phyloP scores from a whole-genome alignment of 257 asterid species.

The Echites panduratus region DNA sequence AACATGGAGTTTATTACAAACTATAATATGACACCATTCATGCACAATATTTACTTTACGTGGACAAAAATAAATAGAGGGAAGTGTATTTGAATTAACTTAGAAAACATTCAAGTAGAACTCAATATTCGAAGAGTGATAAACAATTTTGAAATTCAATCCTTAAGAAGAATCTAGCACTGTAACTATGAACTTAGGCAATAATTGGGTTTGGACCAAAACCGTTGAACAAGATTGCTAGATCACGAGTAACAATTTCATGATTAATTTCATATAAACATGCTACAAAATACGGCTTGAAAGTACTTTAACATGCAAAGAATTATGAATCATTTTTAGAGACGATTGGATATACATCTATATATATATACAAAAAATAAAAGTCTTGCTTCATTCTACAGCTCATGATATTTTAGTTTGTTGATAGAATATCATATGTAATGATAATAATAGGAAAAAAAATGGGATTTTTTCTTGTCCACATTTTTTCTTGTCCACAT shows the following conservation, averaged over 20 bases:
- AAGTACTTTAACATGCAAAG: slow-evolving; percentile 1
- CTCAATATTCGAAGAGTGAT: not conserved
- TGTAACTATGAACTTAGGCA: not conserved
- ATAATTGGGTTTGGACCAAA: not conserved
- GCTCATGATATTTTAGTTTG: not conserved
- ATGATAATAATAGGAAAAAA: not conserved
- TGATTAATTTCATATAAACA: not conserved
- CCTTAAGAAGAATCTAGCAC: not conserved
- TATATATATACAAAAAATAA: too few relatives aligned
- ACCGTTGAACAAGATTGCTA: not conserved
- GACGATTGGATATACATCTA: not conserved
- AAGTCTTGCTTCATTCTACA: not conserved
- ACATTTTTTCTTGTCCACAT: too few relatives aligned
- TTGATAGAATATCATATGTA: not conserved
- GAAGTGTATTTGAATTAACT: not conserved
- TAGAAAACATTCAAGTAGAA: not conserved
- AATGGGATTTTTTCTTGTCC: not conserved
- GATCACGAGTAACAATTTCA: not conserved
- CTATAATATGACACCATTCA: not conserved
- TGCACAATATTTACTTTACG: not conserved
- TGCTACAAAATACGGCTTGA: not conserved
- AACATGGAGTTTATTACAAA: not conserved
- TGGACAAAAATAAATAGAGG: not conserved
- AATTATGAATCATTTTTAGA: not conserved
- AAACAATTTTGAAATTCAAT: not conserved